Base-by-base conservation (phyloP, 2,329 filamentous ascomycete genomes). In the Cordyceps javanica region DNA sequence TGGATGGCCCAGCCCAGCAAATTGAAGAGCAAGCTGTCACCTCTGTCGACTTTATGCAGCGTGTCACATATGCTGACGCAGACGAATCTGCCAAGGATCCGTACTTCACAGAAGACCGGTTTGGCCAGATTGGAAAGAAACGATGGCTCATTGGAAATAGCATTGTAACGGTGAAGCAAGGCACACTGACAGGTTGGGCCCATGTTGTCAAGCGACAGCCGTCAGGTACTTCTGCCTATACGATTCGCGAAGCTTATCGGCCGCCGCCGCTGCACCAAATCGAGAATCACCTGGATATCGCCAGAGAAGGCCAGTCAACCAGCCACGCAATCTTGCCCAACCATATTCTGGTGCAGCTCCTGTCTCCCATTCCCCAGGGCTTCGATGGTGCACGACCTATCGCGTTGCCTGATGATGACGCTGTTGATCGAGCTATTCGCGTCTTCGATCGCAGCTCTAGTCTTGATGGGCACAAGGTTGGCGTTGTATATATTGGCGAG, bases 401-500 rank as follows among this genome's bases (percentile, higher is more conserved):
- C 46, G 84, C 87, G 0, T 78, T 97, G 7, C 91, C 91, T 0
- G 73, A 78, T 28, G 80, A 88, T 59, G 88, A 90, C 16, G 80
- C 82, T 32, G 84, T 87, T 2, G 81, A 84, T 38, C 85, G 93
- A 63, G 88, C 90, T 0, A 86, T 99, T 39, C 82, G 82, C 38
- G 79, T 85, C 13, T 95, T 99, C 70, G 94, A 99, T 71, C 85
- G 87, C 32, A 95, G 85, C 62, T 88, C 93, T 38, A 92, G 91
- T 9, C 87, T 99, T 5, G 94, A 99, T 71, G 91, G 91, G 7
- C 91, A 97, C 77, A 97, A 96, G 72, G 88, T 96, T 42, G 94
- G 94, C 16, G 88, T 99, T 23, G 86, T 99, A 41, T 99, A 97
- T 71, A 88, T 97, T 62, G 91, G 89, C 55, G 87, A 95, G 65